Conservation (phyloP, 805 yeast genomes). For the Pichia cephalocereana region DNA sequence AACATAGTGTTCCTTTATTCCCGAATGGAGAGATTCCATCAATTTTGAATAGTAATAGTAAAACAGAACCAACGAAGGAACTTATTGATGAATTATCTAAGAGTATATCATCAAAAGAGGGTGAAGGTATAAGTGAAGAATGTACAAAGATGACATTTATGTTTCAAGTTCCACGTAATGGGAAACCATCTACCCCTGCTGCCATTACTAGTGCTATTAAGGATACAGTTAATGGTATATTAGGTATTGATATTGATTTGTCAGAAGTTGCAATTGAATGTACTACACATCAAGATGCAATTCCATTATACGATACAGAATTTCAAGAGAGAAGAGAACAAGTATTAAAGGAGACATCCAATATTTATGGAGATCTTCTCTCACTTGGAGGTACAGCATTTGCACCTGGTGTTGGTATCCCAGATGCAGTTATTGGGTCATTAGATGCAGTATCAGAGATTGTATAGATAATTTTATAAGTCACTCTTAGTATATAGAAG, state of each 20-base stretch:
- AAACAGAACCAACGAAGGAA: not conserved
- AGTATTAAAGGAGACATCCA: not conserved
- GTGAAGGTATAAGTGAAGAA: constrained; percentile 13
- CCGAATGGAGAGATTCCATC: constrained; percentile 13
- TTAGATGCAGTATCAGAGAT: constrained; percentile 40
- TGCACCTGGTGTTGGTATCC: constrained; percentile 79
- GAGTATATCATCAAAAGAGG: not conserved
- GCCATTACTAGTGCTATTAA: constrained; percentile 6
- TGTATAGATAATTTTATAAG: not conserved
- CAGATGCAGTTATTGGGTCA: constrained; percentile 69
- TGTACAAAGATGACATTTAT: constrained; percentile 76
- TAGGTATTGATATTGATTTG: constrained; percentile 4
- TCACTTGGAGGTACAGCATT: constrained; percentile 73
- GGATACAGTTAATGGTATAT: constrained; percentile 15
- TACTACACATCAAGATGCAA: not conserved
- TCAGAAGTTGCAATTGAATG: not conserved
- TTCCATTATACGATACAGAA: constrained; percentile 3
- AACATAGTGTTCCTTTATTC: constrained; percentile 29
- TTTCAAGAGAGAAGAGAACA: not conserved
- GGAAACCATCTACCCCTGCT: not conserved
- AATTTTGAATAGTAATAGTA: constrained; percentile 1
- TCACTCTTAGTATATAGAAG: too few species aligned
- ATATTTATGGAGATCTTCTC: constrained; percentile 30
- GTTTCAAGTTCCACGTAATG: constrained; percentile 31
- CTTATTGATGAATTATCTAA: not conserved